phyloP scores from a whole-genome alignment of 805 yeast species.

The Saccharomycopsis vini region DNA sequence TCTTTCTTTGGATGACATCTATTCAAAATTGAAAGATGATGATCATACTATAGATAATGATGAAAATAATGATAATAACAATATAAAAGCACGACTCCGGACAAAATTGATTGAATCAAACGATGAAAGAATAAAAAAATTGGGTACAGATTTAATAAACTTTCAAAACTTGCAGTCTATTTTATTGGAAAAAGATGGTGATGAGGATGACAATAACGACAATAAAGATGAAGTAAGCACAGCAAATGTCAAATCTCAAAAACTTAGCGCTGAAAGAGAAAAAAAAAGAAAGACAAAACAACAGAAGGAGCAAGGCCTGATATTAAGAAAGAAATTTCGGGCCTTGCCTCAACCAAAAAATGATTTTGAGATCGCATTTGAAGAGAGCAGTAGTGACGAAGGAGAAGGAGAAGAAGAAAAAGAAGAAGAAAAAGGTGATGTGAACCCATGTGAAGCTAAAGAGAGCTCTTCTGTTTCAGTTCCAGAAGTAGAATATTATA shows the following conservation, averaged over 20 bases:
- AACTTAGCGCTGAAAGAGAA: neutral
- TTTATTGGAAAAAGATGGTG: slow-evolving; percentile 3
- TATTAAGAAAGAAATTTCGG: slow-evolving; percentile 22
- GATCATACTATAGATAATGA: neutral
- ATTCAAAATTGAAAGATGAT: slow-evolving; percentile 19
- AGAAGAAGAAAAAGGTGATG: slow-evolving; percentile 19
- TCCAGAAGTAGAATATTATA: slow-evolving; percentile 23
- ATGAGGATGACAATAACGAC: neutral
- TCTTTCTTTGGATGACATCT: slow-evolving; percentile 22
- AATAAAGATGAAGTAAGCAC: neutral
- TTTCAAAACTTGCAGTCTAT: slow-evolving; percentile 7
- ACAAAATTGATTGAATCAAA: slow-evolving; percentile 18
- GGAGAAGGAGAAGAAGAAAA: slow-evolving; percentile 14
- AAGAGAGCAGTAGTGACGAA: slow-evolving; percentile 27
- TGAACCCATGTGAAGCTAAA: neutral
- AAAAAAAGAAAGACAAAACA: neutral
- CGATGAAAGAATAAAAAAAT: slow-evolving; percentile 20
- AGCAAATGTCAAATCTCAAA: neutral
- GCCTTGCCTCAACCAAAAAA: slow-evolving; percentile 35
- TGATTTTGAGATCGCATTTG: slow-evolving; percentile 35
- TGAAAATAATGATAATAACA: slow-evolving; percentile 3
- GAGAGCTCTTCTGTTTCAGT: neutral
- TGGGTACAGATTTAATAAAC: slow-evolving; percentile 10
- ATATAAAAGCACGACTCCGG: slow-evolving; percentile 1
- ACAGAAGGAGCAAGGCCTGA: neutral